Evolutionary conservation across 768 basidiomycete genomes (phyloP).

Genomic region (Leucocoprinus sp.): DNA sequence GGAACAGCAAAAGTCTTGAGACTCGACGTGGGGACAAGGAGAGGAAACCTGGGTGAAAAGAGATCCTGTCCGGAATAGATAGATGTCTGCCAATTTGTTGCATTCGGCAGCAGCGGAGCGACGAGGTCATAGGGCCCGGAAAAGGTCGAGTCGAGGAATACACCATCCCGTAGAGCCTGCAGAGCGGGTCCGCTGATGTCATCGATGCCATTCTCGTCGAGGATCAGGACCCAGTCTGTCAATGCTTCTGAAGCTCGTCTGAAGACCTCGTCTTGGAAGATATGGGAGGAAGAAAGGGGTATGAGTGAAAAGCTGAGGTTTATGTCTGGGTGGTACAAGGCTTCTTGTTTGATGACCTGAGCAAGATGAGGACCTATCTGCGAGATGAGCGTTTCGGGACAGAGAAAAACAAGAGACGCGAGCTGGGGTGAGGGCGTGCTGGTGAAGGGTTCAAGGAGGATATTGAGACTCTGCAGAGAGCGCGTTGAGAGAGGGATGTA

Average conservation of each 20-base stretch:
- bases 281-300: neutral
- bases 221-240: conserved; percentile 43
- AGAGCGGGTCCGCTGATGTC: conserved; percentile 24
- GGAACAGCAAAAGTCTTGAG: neutral
- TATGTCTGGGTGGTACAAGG: conserved; percentile 22
- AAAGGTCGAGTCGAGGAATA: neutral
- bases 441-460: conserved; percentile 32
- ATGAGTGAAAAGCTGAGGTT: conserved; percentile 31
- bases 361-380: conserved; percentile 30
- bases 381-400: conserved; percentile 28
- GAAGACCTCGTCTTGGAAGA: conserved; percentile 18
- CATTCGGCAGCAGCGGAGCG: neutral
- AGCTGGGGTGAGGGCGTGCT: conserved; percentile 23
- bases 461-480: conserved; percentile 26
- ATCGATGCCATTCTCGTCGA: conserved; percentile 38
- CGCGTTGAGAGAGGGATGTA: conserved; percentile 37
- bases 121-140: conserved; percentile 13
- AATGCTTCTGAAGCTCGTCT: conserved; percentile 28
- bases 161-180: conserved; percentile 26
- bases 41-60: neutral
- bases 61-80: neutral
- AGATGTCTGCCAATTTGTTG: neutral
- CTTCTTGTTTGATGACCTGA: conserved; percentile 20
- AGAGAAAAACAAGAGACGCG: conserved; percentile 39
- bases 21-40: neutral